Percentiles rank a stretch among this genome's conserved stretches.
These are phyloP conservation scores for Aphanomyces stellatus DNA, from an alignment of 352 stramenopile species.

Conservation along the genomic window DNA sequence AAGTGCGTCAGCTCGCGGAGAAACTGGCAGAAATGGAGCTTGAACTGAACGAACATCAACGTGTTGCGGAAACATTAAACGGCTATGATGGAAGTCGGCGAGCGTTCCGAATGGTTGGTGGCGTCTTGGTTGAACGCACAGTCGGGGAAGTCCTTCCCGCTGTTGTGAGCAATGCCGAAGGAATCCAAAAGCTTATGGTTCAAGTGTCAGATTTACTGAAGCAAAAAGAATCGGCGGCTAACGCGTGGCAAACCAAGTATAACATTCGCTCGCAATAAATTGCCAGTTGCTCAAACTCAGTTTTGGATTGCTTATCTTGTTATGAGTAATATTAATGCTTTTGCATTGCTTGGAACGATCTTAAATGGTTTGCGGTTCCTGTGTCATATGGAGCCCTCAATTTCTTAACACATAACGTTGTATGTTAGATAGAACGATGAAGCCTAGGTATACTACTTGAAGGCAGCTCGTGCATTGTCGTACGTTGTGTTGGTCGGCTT, in stretches of 20 bases:
- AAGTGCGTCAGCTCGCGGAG: slow-evolving; percentile 74
- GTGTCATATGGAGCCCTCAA: too few species aligned
- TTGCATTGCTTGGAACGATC: not conserved
- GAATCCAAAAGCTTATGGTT: slow-evolving; percentile 60
- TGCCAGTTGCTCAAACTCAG: too few species aligned
- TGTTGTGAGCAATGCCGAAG: slow-evolving; percentile 74
- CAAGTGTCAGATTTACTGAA: slow-evolving; percentile 75
- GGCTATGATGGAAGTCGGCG: slow-evolving; percentile 64
- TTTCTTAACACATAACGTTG: not conserved
- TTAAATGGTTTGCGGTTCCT: not conserved
- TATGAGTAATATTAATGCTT: not conserved
- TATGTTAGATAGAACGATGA: not conserved
- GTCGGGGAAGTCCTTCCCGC: slow-evolving; percentile 93
- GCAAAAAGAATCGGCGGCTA: slow-evolving; percentile 73
- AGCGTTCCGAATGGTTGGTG: slow-evolving; percentile 93
- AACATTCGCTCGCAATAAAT: slow-evolving; percentile 25
- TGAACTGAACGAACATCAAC: slow-evolving; percentile 75
- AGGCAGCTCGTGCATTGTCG: slow-evolving; percentile 57
- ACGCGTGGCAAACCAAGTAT: slow-evolving; percentile 53
- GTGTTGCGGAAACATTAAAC: slow-evolving; percentile 74
- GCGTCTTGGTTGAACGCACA: slow-evolving; percentile 94
- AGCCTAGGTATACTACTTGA: slow-evolving; percentile 41
- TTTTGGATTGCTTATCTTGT: not conserved
- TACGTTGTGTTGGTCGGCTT: slow-evolving; percentile 65
- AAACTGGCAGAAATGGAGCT: slow-evolving; percentile 82